Conservation (phyloP, 1,139 yeast species). For the Candida smagusa region DNA sequence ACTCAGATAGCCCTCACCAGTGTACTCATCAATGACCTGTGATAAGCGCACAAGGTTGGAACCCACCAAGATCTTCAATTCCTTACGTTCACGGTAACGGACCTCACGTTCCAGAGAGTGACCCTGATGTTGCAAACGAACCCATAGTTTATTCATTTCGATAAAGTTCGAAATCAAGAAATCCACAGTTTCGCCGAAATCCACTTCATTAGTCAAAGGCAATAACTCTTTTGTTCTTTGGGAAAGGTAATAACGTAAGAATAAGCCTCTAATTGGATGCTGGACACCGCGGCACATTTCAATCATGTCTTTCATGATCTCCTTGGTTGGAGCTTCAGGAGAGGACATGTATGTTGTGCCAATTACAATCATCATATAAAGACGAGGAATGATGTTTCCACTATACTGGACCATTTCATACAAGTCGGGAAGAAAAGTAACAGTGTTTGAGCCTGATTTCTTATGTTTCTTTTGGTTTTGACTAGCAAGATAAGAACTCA, state of each 20-base stretch:
- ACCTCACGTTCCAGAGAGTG: slow-evolving; percentile 79
- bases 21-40: slow-evolving; percentile 71
- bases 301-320: slow-evolving; percentile 91
- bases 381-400: slow-evolving; percentile 86
- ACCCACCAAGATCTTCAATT: slow-evolving; percentile 88
- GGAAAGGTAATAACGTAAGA: slow-evolving; percentile 81
- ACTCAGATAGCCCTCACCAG: slow-evolving; percentile 30
- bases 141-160: slow-evolving; percentile 98
- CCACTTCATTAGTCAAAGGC: slow-evolving; percentile 45
- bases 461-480: slow-evolving; percentile 49
- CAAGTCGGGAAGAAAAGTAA: slow-evolving; percentile 81
- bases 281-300: slow-evolving; percentile 99
- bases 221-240: slow-evolving; percentile 77
- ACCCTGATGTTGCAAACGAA: slow-evolving; percentile 92
- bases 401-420: slow-evolving; percentile 95
- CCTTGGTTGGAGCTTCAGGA: slow-evolving; percentile 77
- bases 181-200: slow-evolving; percentile 61
- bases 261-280: slow-evolving; percentile 87
- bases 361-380: slow-evolving; percentile 91
- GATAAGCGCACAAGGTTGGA: slow-evolving; percentile 86
- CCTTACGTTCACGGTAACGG: slow-evolving; percentile 77
- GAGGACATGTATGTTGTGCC: slow-evolving; percentile 86
- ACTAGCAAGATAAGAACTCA: slow-evolving; percentile 63
- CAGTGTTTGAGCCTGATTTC: slow-evolving; percentile 13
- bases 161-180: slow-evolving; percentile 84